These are phyloP conservation scores for Chionographis japonica DNA, from an alignment of 106 monocot genomes.

Conservation along the genomic window DNA sequence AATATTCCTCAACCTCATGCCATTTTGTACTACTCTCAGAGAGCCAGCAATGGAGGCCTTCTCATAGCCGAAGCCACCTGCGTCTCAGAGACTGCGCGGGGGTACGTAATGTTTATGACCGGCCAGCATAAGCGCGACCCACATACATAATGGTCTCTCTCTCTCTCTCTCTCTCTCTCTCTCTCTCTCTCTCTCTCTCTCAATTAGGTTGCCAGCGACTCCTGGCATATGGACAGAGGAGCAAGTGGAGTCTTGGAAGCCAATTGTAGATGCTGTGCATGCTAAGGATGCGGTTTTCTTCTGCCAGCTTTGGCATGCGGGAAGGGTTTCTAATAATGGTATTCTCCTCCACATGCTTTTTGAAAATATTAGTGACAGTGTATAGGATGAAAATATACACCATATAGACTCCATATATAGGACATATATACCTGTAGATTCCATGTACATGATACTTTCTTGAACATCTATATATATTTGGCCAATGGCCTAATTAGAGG, in stretches of 20 bases:
- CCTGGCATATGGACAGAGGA: constrained; percentile 77
- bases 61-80: constrained; percentile 45
- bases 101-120: too few species aligned
- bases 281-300: constrained; percentile 52
- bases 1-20: constrained; percentile 25
- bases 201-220: constrained; percentile 37
- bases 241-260: constrained; percentile 71
- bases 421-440: too few species aligned
- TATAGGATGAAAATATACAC: too few species aligned
- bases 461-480: too few species aligned
- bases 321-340: constrained; percentile 53
- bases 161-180: too few species aligned
- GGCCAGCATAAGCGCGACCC: too few species aligned
- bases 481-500: too few species aligned
- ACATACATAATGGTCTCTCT: too few species aligned
- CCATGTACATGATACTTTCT: too few species aligned
- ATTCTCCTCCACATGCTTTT: constrained; percentile 4
- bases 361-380: constrained; percentile 4
- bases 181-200: too few species aligned
- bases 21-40: constrained; percentile 20
- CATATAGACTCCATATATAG: too few species aligned
- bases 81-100: constrained; percentile 47
- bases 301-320: constrained; percentile 68
- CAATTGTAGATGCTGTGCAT: constrained; percentile 67
- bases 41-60: constrained; percentile 28